Base-by-base conservation (phyloP, 2,329 filamentous ascomycete genomes). In the Cytospora schulzeri region DNA sequence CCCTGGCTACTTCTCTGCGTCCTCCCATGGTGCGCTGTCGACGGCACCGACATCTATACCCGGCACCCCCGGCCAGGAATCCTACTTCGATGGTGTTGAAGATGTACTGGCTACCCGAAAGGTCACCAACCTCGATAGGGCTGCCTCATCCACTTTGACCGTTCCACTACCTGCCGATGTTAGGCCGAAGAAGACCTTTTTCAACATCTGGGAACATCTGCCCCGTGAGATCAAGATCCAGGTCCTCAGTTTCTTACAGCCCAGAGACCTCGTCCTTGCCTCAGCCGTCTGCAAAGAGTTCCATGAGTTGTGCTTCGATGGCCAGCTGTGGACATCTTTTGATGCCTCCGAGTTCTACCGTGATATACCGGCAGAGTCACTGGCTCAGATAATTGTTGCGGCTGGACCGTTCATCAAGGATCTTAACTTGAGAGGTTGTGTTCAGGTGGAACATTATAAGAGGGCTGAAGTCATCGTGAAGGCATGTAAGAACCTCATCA, bases 331-430 rank as follows among this genome's bases (percentile, higher is more conserved):
- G 95, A 88, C 88, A 4, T 87, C 85, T 51, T 84, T 98, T 57
- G 93, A 98, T 74, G 88, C 91, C 2, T 89, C 92, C 9, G 88
- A 91, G 57, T 98, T 94, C 76, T 97, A 98, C 74, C 86, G 85
- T 68, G 86, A 93, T 60, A 98, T 98, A 68, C 90, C 94, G 0
- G 91, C 91, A 26, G 88, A 91, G 68, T 91, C 91, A 0, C 79
- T 99, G 56, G 87, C 93, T 63, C 92, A 90, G 72, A 93, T 98
- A 67, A 93, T 98, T 72, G 86, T 88, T 1, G 84, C 88, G 4
- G 92, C 93, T 1, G 95, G 94, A 0, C 92, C 94, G 0, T 99
- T 98, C 71, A 88, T 98, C 61, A 91, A 91, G 70, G 88, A 97
- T 70, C 82, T 99, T 62, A 98, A 98, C 72, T 83, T 99, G 3